These are phyloP conservation scores for Diaporthe ilicicola DNA, from an alignment of 2,329 filamentous ascomycete genomes.

Conservation along the genomic window DNA sequence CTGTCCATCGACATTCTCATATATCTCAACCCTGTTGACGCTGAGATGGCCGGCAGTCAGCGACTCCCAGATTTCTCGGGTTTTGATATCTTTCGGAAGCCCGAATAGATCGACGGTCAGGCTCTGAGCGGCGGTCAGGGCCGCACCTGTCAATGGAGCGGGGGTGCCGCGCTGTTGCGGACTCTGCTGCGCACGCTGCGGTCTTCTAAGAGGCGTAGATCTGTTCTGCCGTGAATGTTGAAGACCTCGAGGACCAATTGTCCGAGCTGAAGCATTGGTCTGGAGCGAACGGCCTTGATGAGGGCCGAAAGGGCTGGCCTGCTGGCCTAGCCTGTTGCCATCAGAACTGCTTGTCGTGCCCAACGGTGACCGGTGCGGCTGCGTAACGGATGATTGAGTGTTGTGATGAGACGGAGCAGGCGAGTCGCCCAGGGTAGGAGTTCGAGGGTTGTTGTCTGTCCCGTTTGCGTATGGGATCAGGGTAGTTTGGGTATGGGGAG, in stretches of 20 bases:
- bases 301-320: not conserved
- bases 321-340: not conserved
- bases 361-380: not conserved
- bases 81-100: constrained; percentile 48
- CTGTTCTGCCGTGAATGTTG: not conserved
- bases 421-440: not conserved
- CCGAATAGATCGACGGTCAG: constrained; percentile 43
- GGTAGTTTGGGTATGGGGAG: not conserved
- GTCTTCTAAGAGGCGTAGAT: not conserved
- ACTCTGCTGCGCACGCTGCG: not conserved
- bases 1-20: constrained; percentile 50
- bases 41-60: constrained; percentile 59
- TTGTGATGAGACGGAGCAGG: not conserved
- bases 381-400: not conserved
- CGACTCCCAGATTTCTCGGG: constrained; percentile 57
- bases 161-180: not conserved
- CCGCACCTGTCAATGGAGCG: not conserved
- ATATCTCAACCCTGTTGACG: constrained; percentile 66
- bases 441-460: not conserved
- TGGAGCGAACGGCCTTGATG: not conserved
- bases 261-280: not conserved
- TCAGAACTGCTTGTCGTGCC: not conserved
- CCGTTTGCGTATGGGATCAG: not conserved
- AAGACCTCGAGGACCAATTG: not conserved
- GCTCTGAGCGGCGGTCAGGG: constrained; percentile 34